Evolutionary conservation across 139 green algal genomes (phyloP).

Genomic region (Chlamydomonas sphaeroides): DNA sequence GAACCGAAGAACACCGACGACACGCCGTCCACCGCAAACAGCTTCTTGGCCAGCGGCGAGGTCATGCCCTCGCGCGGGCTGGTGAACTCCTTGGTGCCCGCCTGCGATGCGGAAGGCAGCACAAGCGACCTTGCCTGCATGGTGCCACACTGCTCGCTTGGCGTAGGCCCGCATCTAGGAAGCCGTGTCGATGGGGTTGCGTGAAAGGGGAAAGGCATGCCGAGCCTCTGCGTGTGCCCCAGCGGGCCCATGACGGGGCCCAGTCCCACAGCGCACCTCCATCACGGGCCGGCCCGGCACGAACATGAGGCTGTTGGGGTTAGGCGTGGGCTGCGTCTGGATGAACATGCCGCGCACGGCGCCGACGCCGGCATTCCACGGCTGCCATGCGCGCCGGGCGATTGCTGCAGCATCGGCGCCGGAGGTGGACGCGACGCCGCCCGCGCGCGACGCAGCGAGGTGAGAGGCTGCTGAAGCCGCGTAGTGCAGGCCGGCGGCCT

Average conservation of each 20-base stretch:
- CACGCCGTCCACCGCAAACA: conserved; percentile 92
- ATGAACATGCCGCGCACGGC: conserved; percentile 92
- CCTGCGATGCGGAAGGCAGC: too few species aligned
- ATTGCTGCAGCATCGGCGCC: background rate
- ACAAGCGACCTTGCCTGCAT: too few species aligned
- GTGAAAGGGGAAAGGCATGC: too few species aligned
- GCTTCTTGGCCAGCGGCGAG: conserved; percentile 90
- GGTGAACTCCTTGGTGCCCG: conserved; percentile 79
- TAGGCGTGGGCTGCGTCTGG: conserved; percentile 96
- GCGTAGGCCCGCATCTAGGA: too few species aligned
- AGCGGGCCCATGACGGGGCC: too few species aligned
- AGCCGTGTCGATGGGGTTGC: too few species aligned
- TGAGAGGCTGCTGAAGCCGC: too few species aligned
- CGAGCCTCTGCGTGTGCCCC: too few species aligned
- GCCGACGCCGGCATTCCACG: background rate
- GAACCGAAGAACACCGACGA: conserved; percentile 94
- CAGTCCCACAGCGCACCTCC: conserved; percentile 50
- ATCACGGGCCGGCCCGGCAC: conserved; percentile 86
- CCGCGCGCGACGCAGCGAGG: too few species aligned
- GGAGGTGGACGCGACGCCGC: background rate
- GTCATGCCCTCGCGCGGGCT: conserved; percentile 84
- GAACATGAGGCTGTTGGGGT: conserved; percentile 98
- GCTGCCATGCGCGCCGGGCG: background rate
- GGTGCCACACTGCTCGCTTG: too few species aligned
- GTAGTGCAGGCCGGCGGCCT: too few species aligned